Conservation (phyloP, 2,329 filamentous ascomycete species). For the Orbilia blumenaviensis region DNA sequence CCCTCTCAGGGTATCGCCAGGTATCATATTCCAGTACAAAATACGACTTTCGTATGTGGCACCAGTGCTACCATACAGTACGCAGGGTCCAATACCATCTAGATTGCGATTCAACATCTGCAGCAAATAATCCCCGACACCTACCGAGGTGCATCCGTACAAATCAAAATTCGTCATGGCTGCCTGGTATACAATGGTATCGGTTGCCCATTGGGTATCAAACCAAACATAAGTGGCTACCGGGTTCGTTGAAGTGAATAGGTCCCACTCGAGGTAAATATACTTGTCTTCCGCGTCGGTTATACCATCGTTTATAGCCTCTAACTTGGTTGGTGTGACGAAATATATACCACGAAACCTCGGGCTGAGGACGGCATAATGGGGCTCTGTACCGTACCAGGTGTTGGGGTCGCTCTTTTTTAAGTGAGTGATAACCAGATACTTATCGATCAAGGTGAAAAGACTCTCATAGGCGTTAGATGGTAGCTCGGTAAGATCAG, state of each 20-base stretch:
- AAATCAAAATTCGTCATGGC: no score
- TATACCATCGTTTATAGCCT: not conserved
- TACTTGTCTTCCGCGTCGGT: no score
- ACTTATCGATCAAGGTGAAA: not conserved
- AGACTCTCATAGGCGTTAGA: not conserved
- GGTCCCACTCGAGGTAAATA: no score
- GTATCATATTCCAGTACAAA: not conserved
- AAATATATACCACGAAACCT: no score
- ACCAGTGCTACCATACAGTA: not conserved
- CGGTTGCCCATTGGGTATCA: no score
- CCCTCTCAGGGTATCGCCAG: no score
- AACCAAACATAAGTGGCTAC: not conserved
- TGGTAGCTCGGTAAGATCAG: not conserved
- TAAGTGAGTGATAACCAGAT: not conserved
- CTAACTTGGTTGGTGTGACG: no score
- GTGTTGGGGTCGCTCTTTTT: not conserved
- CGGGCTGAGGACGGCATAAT: not conserved
- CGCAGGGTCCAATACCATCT: not conserved
- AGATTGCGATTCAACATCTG: not conserved
- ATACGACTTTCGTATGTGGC: no score
- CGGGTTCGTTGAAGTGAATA: no score
- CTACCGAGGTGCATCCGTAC: not conserved
- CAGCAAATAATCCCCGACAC: no score
- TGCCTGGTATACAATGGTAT: no score
- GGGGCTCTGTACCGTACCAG: not conserved